Evolutionary conservation across 768 basidiomycete species (phyloP).

Genomic region (Lactifluus volemus): DNA sequence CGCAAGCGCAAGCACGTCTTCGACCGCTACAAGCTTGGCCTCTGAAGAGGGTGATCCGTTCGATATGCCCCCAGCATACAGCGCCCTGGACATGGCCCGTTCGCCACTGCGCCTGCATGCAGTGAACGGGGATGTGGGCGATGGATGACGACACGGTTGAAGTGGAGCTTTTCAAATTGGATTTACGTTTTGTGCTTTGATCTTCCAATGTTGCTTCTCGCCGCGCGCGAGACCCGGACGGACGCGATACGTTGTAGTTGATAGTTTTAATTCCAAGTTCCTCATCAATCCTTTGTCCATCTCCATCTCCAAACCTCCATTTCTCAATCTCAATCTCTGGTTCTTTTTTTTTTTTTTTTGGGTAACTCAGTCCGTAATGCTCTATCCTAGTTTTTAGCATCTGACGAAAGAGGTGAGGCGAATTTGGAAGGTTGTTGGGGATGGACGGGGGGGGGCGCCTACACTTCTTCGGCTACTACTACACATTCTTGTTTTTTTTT

Average conservation of each 20-base stretch:
- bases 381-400: too few relatives aligned
- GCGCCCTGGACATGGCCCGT: slow-evolving; percentile 5
- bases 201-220: background rate
- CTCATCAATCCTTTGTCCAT: background rate
- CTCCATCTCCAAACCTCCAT: background rate
- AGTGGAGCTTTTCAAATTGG: background rate
- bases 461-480: too few relatives aligned
- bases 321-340: too few relatives aligned
- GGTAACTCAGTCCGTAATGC: too few relatives aligned
- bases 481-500: too few relatives aligned
- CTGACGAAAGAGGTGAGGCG: too few relatives aligned
- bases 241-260: background rate
- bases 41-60: background rate
- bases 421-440: too few relatives aligned
- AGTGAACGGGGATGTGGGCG: background rate
- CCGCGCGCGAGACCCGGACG: background rate
- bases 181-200: background rate
- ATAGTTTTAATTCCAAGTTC: background rate
- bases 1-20: background rate
- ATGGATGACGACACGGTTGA: background rate
- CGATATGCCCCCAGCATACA: slow-evolving; percentile 17
- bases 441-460: too few relatives aligned
- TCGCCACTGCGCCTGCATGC: background rate
- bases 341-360: too few relatives aligned
- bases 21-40: background rate